phyloP scores from a whole-genome alignment of 306 rosid species.

The Adenanthera pavonina region DNA sequence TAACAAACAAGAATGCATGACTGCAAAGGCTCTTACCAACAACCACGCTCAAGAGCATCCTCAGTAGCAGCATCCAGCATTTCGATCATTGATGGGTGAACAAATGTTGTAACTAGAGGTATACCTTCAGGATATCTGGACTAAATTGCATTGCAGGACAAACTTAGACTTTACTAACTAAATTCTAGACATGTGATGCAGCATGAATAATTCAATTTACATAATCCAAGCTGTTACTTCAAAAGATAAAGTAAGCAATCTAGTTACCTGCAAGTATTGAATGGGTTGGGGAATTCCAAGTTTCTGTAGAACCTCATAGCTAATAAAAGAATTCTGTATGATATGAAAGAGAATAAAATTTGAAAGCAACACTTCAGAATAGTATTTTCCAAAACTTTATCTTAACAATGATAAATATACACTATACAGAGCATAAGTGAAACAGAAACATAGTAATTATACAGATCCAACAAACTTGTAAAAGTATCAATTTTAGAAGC shows the following conservation, averaged over 20 bases:
- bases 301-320: conserved; percentile 78
- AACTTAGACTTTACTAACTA: conserved; percentile 56
- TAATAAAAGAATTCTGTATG: conserved; percentile 84
- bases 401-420: background rate
- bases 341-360: conserved; percentile 29
- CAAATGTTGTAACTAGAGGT: conserved; percentile 80
- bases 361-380: conserved; percentile 24
- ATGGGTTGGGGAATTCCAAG: conserved; percentile 95
- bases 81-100: conserved; percentile 88
- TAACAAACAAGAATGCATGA: background rate
- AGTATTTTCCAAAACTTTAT: background rate
- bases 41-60: conserved; percentile 85
- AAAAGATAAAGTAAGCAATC: conserved; percentile 44
- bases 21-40: conserved; percentile 71
- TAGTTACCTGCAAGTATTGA: conserved; percentile 95
- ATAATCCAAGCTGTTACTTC: conserved; percentile 27
- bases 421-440: conserved; percentile 13
- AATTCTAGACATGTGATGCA: conserved; percentile 32
- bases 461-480: conserved; percentile 22
- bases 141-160: conserved; percentile 68
- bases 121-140: conserved; percentile 97
- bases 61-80: conserved; percentile 93
- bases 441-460: conserved; percentile 2
- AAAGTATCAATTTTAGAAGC: conserved; percentile 9
- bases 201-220: conserved; percentile 28